These are phyloP conservation scores for Venturia pyrina DNA, from an alignment of 2,329 filamentous ascomycete species.

Conservation along the genomic window DNA sequence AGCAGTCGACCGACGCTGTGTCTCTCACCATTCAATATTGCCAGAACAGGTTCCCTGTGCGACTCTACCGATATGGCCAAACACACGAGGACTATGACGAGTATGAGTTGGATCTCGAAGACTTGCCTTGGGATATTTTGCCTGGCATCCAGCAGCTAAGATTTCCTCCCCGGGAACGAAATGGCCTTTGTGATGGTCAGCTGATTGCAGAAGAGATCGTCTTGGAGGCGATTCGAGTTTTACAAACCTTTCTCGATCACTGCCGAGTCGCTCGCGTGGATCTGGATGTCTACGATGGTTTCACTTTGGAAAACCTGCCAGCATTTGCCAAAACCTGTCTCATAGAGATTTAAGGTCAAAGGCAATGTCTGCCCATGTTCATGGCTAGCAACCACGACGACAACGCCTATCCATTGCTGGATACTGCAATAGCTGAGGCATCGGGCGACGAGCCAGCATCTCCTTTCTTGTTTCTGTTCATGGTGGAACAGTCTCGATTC, in stretches of 20 bases:
- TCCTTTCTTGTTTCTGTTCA: neutral
- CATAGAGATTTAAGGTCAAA: neutral
- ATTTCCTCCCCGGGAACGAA: neutral
- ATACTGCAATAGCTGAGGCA: neutral
- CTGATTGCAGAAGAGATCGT: neutral
- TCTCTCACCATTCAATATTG: neutral
- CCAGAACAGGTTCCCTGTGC: neutral
- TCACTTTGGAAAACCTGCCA: neutral
- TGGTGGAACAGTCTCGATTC: neutral
- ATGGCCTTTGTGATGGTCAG: neutral
- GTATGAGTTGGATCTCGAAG: neutral
- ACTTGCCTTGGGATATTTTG: neutral
- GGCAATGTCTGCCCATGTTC: neutral
- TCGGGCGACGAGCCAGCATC: neutral
- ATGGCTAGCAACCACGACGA: neutral
- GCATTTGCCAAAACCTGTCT: neutral
- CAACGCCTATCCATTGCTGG: neutral
- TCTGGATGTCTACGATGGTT: neutral
- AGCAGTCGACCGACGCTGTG: neutral
- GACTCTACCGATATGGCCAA: neutral
- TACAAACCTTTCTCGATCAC: neutral
- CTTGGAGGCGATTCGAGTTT: neutral
- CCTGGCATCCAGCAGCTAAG: neutral
- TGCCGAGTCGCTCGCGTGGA: neutral
- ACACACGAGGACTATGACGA: neutral